Base-by-base conservation (phyloP, 805 yeast genomes). In the Myxozyma lipomycoides region DNA sequence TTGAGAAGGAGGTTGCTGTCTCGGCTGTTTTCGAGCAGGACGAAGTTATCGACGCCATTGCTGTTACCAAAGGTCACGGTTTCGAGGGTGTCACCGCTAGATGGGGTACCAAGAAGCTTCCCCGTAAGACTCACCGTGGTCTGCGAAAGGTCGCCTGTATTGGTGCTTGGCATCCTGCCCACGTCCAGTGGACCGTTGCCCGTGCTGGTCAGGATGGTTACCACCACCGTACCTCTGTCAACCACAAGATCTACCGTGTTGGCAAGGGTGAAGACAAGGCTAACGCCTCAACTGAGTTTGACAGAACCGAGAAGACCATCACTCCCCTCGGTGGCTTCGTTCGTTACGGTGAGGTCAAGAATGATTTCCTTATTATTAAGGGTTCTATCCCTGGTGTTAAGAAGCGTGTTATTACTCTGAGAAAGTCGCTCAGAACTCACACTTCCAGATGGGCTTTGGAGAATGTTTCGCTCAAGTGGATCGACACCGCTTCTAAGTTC, bases 151-250 rank as follows among this genome's bases (percentile, higher is more conserved):
- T 93, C 79, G 99, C 98, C 73, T 93, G 99, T 88, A 93, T 93
- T 73, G 99, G 99, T 84, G 97, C 99, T 74, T 93, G 99, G 99
- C 98, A 93, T 82, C 99, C 99, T 77, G 84, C 96, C 81, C 96
- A 89, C 83, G 99, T 93, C 75, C 80, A 83, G 78, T 91, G 95
- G 95, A 87, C 98, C 73, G 99, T 93, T 78, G 98, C 98, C 71
- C 88, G 99, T 79, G 96, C 98, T 72, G 99, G 99, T 91, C 98
- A 93, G 83, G 87, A 84, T 81, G 99, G 99, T 87, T 93, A 86
- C 96, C 98, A 93, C 81, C 96, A 89, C 93, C 91, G 99, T 86
- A 93, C 99, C 72, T 93, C 98, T 65, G 86, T 91, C 77, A 95
- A 93, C 97, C 98, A 93, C 95, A 93, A 93, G 88, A 82, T 93